A percentile compares a stretch with the other conserved stretches of the same genome.
These are phyloP conservation scores for Fistulina hepatica DNA, from an alignment of 1,284 basidiomycete species.

Conservation along the genomic window DNA sequence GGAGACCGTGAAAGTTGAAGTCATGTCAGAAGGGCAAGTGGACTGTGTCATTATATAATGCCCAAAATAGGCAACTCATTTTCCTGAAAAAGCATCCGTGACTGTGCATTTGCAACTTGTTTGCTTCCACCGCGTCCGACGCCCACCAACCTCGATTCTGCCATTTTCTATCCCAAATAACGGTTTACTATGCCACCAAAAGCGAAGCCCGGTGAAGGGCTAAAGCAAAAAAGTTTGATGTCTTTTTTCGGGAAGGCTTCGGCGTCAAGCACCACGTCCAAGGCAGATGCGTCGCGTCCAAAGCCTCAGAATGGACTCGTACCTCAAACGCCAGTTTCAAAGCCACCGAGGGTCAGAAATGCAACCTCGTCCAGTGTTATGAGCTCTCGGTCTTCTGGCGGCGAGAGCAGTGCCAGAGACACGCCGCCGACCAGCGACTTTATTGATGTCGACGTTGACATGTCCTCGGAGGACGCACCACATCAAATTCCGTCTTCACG, in stretches of 20 bases:
- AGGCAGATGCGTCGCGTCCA: slow-evolving; percentile 19
- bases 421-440: slow-evolving; percentile 69
- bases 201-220: slow-evolving; percentile 27
- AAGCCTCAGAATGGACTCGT: slow-evolving; percentile 22
- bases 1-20: too few species aligned
- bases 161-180: slow-evolving; percentile 12
- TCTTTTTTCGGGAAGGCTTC: slow-evolving; percentile 49
- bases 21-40: too few species aligned
- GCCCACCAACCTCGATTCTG: too few species aligned
- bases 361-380: slow-evolving; percentile 25
- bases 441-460: slow-evolving; percentile 50
- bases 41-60: too few species aligned
- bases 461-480: slow-evolving; percentile 46
- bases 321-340: slow-evolving; percentile 29
- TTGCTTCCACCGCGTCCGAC: too few species aligned
- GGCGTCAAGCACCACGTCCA: slow-evolving; percentile 17
- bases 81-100: too few species aligned
- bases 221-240: slow-evolving; percentile 68
- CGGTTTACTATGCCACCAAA: slow-evolving; percentile 6
- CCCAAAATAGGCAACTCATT: too few species aligned
- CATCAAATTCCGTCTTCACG: slow-evolving; percentile 20
- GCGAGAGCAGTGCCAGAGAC: slow-evolving; percentile 34
- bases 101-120: too few species aligned
- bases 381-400: slow-evolving; percentile 39
- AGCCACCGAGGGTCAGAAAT: slow-evolving; percentile 10